Evolutionary conservation across 352 stramenopile genomes (phyloP), one percentile per base, ranked within the genome.

Genomic region (Blastocystis sp.): DNA sequence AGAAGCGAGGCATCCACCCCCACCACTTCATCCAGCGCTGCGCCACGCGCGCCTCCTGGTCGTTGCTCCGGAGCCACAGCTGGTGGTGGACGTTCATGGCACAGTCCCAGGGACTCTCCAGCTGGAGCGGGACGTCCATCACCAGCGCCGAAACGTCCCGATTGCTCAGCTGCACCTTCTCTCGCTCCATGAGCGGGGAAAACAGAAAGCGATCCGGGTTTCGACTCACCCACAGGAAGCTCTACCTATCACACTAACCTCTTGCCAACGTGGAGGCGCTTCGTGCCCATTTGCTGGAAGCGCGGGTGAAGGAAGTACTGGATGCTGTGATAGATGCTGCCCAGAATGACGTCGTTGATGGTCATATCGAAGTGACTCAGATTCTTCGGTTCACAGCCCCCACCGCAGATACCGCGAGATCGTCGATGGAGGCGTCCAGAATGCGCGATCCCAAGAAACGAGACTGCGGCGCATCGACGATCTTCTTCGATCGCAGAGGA

Each of bases 1-100:
- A 64, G 11, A 48, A 18, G 18, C 46, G 69, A 46, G 69, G 69
- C 49, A 81, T 21, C 69, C 69, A 81, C 9, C 69, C 69, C 69
- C 69, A 81, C 29, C 29, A 64, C 32, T 51, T 48, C 46, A 81
- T 32, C 69, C 69, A 81, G 9, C 34, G 46, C 53, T 81, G 69
- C 9, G 56, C 48, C 4, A 81, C 69, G 11, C 21, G 34, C 8
- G 69, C 18, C 40, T 81, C 69, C 24, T 64, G 40, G 11, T 21
- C 32, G 38, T 63, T 65, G 53, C 46, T 64, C 69, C 63, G 61
- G 44, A 48, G 29, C 69, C 69, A 81, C 32, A 81, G 46, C 27
- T 81, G 69, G 40, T 81, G 69, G 40, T 81, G 69, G 4, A 64
- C 48, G 40, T 40, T 63, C 69, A 81, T 81, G 34, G 51, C 29